Evolutionary conservation across 2,329 filamentous ascomycete genomes (phyloP).

Genomic region (Colletotrichum kahawae): DNA sequence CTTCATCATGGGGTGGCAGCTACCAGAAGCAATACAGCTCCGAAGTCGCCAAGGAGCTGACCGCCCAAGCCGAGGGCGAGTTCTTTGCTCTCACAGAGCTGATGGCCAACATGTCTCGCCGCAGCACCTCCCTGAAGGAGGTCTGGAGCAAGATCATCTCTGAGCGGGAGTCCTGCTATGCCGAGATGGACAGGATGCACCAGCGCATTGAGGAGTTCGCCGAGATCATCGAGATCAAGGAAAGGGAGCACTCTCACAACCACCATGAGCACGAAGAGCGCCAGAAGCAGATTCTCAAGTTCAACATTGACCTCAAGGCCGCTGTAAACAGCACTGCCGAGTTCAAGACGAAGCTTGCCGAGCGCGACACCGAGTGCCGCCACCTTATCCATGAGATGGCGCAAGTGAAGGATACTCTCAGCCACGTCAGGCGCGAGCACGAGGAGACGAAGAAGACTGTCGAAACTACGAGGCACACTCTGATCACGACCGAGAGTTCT

Average conservation of each 20-base stretch:
- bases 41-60: conserved; percentile 16
- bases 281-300: conserved; percentile 2
- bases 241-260: conserved; percentile 5
- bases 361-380: conserved; percentile 7
- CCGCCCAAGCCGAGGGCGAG: conserved; percentile 7
- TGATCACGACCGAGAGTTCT: neutral
- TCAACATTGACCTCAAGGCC: conserved; percentile 1
- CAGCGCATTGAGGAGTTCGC: conserved; percentile 6
- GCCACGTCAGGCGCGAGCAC: neutral
- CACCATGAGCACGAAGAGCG: conserved; percentile 8
- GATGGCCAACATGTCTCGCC: conserved; percentile 13
- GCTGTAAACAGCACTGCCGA: neutral
- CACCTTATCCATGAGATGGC: neutral
- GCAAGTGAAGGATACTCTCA: neutral
- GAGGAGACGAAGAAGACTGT: conserved; percentile 7
- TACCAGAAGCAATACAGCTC: neutral
- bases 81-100: conserved; percentile 13
- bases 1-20: neutral
- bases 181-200: conserved; percentile 9
- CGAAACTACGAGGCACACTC: neutral
- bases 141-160: conserved; percentile 16
- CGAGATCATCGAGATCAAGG: conserved; percentile 5
- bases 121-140: neutral
- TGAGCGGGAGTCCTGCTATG: conserved; percentile 7
- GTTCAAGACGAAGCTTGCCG: conserved; percentile 6